Base-by-base conservation (phyloP, 441 rosid genomes). In the Populus trichocarpa region DNA sequence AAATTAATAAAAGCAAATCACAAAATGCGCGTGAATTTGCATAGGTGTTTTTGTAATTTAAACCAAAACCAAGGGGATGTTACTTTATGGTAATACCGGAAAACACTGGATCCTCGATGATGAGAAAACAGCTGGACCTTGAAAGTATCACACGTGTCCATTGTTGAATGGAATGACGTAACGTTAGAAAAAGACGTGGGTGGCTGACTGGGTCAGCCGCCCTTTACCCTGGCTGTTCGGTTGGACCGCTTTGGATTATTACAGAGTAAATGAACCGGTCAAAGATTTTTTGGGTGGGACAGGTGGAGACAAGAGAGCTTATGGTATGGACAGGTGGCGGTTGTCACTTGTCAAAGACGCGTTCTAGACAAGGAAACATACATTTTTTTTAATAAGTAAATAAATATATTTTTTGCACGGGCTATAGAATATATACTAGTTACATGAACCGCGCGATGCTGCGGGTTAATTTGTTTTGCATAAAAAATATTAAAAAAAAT, bases 51-150 rank as follows among this genome's bases (percentile, higher is more conserved):
- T 67, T 5, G 80, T 70, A 74, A 80, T 78, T 74, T 33, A 13
- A 0, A 4, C 0, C 33, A 26, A 79, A 66, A 61, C 5, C 0
- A 6, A 26, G 22, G 72, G 75, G 75, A 13, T 40, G 46, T 40
- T 40, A 12, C 8, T 3, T 6, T 8, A 14, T 59, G 20, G 2
- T 9, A 10, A 14, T 4, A 22, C 5, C 18, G 36, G 1, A 76
- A 53, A 69, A 11, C 66, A 22, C 10, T 22, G 66, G 66, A 61
- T 61, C 28, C 14, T 10, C 28, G 28, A 0, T 0, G 26, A 10
- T 2, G 2, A 3, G 23, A 11, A 7, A 67, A 81, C 84, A 79
- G 83, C 83, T 81, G 87, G 86, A 71, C 36, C 40, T 1, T 9
- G 30, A 25, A 1, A 0, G 28, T 38, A 3, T 1, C 25, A 23